Percentiles rank a stretch among this genome's conserved stretches.
Evolutionary conservation across 192 early-diverging fungal species (phyloP).

Genomic region (Backusella tarrabulga): DNA sequence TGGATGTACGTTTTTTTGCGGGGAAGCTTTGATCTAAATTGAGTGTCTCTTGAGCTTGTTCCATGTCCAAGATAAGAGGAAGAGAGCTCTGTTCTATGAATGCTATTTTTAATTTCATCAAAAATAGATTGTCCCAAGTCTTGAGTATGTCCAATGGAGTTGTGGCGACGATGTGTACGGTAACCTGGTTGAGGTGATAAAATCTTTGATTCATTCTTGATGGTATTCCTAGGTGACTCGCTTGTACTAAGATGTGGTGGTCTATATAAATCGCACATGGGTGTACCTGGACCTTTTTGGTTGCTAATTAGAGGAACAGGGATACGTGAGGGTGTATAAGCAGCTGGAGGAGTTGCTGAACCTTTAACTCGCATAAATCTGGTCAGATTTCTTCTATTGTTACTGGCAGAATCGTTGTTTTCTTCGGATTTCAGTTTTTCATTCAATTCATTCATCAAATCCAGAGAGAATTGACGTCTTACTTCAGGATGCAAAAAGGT

Average conservation of each 20-base stretch:
- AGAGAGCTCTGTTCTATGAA: background rate
- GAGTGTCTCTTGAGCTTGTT: background rate
- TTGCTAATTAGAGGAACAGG: conserved; percentile 16
- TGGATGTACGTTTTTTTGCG: conserved; percentile 46
- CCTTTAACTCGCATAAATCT: conserved; percentile 10
- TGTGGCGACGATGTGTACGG: background rate
- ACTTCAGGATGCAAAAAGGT: conserved; percentile 18
- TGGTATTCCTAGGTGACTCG: background rate
- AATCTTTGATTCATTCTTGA: background rate
- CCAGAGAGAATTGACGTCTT: conserved; percentile 15
- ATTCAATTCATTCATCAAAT: conserved; percentile 17
- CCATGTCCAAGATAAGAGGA: background rate
- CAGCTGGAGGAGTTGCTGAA: background rate
- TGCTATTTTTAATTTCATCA: background rate
- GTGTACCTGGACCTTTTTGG: background rate
- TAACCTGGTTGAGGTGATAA: background rate
- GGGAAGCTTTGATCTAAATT: conserved; percentile 24
- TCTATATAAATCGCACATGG: conserved; percentile 9
- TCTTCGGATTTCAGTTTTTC: conserved; percentile 10
- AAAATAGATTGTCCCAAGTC: background rate
- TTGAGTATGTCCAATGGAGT: conserved; percentile 5
- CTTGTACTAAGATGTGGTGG: background rate
- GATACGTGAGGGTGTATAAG: conserved; percentile 23
- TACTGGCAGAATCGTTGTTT: conserved; percentile 30
- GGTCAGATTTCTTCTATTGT: conserved; percentile 19